phyloP scores from a whole-genome alignment of 768 basidiomycete genomes.

The Aureoboletus auriporus region DNA sequence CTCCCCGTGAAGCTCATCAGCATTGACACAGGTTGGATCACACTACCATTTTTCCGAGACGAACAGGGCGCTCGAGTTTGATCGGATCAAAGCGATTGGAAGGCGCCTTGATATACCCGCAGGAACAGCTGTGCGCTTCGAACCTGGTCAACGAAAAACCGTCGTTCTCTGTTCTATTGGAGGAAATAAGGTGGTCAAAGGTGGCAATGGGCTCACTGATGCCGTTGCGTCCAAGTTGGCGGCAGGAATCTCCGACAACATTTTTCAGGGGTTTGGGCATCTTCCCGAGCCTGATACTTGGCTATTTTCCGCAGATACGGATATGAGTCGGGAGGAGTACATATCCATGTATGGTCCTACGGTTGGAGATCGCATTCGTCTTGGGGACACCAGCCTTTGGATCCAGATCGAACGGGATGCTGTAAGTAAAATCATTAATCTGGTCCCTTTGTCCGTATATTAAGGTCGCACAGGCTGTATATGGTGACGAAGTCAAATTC shows the following conservation, averaged over 20 bases:
- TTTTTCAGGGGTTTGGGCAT: conserved; percentile 60
- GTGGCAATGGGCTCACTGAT: conserved; percentile 63
- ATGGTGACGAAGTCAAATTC: conserved; percentile 98
- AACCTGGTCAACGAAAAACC: conserved; percentile 86
- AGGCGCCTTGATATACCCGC: conserved; percentile 90
- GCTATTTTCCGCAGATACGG: conserved; percentile 47
- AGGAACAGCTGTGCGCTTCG: conserved; percentile 94
- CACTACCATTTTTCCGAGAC: conserved; percentile 95
- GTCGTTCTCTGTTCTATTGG: conserved; percentile 78
- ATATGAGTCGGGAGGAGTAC: conserved; percentile 69
- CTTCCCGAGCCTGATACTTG: conserved; percentile 59
- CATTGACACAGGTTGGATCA: conserved; percentile 66
- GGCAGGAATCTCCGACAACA: conserved; percentile 26
- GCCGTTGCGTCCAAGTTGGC: conserved; percentile 46
- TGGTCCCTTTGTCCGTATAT: background rate
- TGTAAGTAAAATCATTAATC: conserved; percentile 33
- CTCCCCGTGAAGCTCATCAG: background rate
- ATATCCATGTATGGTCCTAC: conserved; percentile 97
- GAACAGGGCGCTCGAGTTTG: conserved; percentile 76
- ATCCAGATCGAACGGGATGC: conserved; percentile 86
- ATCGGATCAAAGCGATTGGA: conserved; percentile 75
- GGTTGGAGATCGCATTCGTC: conserved; percentile 78
- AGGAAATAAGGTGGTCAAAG: conserved; percentile 67
- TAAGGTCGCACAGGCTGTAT: conserved; percentile 55
- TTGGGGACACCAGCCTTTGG: conserved; percentile 91